Conservation (phyloP, 78 protist genomes). For the Pelomyxa schiedti region DNA sequence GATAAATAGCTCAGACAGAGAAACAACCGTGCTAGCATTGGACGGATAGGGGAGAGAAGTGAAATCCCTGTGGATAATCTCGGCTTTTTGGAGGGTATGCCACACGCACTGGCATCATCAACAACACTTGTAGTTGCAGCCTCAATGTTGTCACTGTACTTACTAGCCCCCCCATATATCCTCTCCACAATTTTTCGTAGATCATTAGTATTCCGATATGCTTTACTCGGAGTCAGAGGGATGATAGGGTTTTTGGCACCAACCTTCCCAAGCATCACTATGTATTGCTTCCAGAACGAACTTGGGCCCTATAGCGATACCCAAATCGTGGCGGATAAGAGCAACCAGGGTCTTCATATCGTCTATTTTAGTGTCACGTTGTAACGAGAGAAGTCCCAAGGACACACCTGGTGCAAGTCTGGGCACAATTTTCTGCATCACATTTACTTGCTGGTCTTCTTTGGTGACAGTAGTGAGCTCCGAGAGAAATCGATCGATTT, state of each 20-base stretch:
- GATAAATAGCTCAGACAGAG: too few relatives aligned
- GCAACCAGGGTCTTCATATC: constrained; percentile 38
- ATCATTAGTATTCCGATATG: constrained; percentile 33
- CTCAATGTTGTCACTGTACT: background rate
- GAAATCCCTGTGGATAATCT: constrained; percentile 2
- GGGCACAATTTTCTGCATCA: constrained; percentile 21
- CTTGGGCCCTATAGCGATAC: constrained; percentile 50
- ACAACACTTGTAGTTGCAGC: background rate
- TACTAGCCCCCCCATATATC: constrained; percentile 7
- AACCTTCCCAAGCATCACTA: constrained; percentile 47
- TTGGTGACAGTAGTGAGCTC: constrained; percentile 30
- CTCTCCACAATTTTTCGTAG: constrained; percentile 29
- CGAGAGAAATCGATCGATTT: constrained; percentile 44
- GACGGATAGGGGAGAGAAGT: constrained; percentile 61
- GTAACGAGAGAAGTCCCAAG: background rate
- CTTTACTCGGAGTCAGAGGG: background rate
- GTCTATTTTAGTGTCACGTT: background rate
- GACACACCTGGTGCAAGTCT: constrained; percentile 6
- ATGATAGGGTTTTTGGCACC: background rate
- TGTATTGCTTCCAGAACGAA: constrained; percentile 53
- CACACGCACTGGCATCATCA: too few relatives aligned
- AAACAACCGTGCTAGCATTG: constrained; percentile 76
- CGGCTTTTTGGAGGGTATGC: background rate
- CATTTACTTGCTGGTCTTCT: constrained; percentile 37
- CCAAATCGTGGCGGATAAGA: constrained; percentile 50